phyloP scores from a whole-genome alignment of 148 eudicot species.

The Camellia sinensis region DNA sequence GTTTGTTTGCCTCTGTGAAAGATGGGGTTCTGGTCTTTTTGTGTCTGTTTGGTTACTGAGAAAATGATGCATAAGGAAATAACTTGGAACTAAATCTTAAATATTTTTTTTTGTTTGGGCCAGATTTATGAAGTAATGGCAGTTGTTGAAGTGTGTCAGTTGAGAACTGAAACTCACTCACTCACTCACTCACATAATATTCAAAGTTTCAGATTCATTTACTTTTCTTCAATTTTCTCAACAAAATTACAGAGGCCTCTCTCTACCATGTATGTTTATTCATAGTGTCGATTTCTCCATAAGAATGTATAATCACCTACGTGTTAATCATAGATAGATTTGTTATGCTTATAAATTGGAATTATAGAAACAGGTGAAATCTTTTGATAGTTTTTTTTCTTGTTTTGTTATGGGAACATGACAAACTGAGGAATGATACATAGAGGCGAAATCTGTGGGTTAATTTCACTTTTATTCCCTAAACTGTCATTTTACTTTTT shows the following conservation, averaged over 20 bases:
- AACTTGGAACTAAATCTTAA: background rate
- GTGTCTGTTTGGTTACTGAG: constrained; percentile 9
- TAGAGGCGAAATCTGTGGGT: constrained; percentile 13
- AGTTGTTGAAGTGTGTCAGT: background rate
- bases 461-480: no score
- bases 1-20: constrained; percentile 8
- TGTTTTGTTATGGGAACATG: constrained; percentile 5
- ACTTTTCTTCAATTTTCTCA: background rate
- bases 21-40: constrained; percentile 3
- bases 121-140: background rate
- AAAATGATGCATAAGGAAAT: constrained; percentile 9
- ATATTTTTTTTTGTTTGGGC: background rate
- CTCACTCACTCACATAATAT: background rate
- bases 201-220: background rate
- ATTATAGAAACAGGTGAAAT: background rate
- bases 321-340: background rate
- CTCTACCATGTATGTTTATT: background rate
- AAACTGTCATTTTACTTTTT: no score
- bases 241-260: background rate
- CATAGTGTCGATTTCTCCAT: background rate
- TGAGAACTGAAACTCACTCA: background rate
- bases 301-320: background rate
- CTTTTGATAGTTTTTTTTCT: background rate
- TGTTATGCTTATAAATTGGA: background rate
- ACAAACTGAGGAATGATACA: constrained; percentile 26